Evolutionary conservation across 2,329 filamentous ascomycete genomes (phyloP).

Genomic region (Ophiostoma sp.): DNA sequence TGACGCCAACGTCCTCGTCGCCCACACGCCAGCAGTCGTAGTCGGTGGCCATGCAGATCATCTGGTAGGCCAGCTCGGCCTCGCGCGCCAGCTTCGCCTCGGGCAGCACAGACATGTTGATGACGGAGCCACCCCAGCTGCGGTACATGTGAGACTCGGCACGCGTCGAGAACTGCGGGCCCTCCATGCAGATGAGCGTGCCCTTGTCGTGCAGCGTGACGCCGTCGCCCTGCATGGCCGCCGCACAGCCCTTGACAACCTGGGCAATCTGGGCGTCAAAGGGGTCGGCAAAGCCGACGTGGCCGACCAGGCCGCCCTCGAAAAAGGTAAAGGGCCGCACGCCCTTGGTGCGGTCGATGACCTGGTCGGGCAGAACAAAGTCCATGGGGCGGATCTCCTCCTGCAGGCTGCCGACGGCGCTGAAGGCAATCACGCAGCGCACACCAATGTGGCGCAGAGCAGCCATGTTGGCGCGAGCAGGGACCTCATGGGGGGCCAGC

Average conservation of each 20-base stretch:
- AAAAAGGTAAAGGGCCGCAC: constrained; percentile 94
- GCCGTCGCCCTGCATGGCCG: constrained; percentile 71
- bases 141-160: constrained; percentile 96
- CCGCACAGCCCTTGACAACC: constrained; percentile 71
- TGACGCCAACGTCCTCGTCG: constrained; percentile 80
- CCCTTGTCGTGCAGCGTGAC: constrained; percentile 79
- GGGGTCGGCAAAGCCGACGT: constrained; percentile 92
- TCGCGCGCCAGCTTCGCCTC: constrained; percentile 95
- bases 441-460: constrained; percentile 88
- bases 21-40: constrained; percentile 95
- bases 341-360: constrained; percentile 96
- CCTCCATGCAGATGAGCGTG: constrained; percentile 92
- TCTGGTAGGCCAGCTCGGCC: constrained; percentile 93
- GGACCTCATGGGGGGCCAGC: constrained; percentile 90
- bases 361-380: constrained; percentile 92
- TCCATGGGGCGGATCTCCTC: constrained; percentile 93
- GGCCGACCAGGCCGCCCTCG: constrained; percentile 82
- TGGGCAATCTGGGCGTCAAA: constrained; percentile 75
- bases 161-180: constrained; percentile 95
- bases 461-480: constrained; percentile 92
- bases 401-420: constrained; percentile 84
- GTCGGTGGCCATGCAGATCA: constrained; percentile 99
- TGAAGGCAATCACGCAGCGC: constrained; percentile 87
- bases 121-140: constrained; percentile 84
- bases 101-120: constrained; percentile 96